These are phyloP conservation scores for Sordariomycetes sp. DNA, from an alignment of 2,329 filamentous ascomycete genomes.

Conservation along the genomic window DNA sequence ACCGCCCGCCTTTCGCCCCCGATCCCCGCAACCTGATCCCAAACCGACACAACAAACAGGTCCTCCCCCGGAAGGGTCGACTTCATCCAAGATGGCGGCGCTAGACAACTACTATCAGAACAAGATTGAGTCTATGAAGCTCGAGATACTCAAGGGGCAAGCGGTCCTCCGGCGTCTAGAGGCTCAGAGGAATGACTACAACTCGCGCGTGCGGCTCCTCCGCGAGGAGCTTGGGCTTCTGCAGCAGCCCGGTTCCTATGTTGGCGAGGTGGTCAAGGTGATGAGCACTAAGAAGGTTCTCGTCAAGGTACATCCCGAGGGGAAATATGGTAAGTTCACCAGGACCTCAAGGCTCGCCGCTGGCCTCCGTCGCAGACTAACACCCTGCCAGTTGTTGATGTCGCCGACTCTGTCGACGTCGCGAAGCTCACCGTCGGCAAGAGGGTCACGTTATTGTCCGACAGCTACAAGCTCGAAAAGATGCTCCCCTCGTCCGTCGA, in stretches of 20 bases:
- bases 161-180: slow-evolving; percentile 88
- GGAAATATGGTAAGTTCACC: slow-evolving; percentile 78
- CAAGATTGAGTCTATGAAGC: slow-evolving; percentile 99
- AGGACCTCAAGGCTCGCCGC: not conserved
- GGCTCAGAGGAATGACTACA: slow-evolving; percentile 98
- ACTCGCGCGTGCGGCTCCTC: slow-evolving; percentile 87
- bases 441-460: slow-evolving; percentile 89
- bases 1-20: not conserved
- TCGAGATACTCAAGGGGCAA: slow-evolving; percentile 98
- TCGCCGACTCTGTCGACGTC: slow-evolving; percentile 88
- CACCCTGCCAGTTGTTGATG: slow-evolving; percentile 65
- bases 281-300: slow-evolving; percentile 99
- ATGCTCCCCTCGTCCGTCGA: slow-evolving; percentile 97
- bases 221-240: slow-evolving; percentile 90
- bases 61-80: slow-evolving; percentile 1
- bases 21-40: not conserved
- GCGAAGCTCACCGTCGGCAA: slow-evolving; percentile 94
- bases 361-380: slow-evolving; percentile 7
- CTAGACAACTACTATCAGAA: slow-evolving; percentile 99
- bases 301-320: slow-evolving; percentile 97
- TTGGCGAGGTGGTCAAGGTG: slow-evolving; percentile 99
- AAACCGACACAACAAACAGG: not conserved
- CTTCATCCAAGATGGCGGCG: slow-evolving; percentile 50
- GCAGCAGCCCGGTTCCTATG: slow-evolving; percentile 95
- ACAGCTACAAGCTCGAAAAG: slow-evolving; percentile 98